Conservation (phyloP, 805 yeast species). For the Pichia californica region DNA sequence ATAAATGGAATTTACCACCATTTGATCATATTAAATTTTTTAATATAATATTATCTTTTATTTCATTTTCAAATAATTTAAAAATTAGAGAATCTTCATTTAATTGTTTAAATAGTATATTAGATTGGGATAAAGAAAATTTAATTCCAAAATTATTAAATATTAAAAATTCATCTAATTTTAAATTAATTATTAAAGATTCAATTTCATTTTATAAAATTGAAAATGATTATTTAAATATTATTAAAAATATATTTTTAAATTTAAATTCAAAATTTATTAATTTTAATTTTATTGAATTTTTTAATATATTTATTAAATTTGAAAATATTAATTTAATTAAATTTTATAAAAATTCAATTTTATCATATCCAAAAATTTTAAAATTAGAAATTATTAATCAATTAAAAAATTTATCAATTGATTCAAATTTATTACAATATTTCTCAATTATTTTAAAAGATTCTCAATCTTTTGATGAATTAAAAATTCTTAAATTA, state of each 20-base stretch:
- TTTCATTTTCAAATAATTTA: neutral
- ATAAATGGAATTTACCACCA: neutral
- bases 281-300: neutral
- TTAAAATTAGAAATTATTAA: no score
- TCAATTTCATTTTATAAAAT: neutral
- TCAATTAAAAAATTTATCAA: neutral
- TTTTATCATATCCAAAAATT: neutral
- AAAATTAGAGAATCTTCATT: neutral
- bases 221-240: neutral
- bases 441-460: no score
- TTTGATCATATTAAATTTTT: slow-evolving; percentile 1
- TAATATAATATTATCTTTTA: neutral
- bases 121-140: neutral
- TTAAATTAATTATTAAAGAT: neutral
- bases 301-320: neutral
- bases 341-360: neutral
- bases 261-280: neutral
- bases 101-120: neutral
- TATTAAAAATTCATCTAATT: neutral
- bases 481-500: neutral
- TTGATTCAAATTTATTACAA: no score
- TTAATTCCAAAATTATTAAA: neutral
- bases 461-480: neutral
- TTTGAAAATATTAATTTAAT: neutral
- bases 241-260: neutral